phyloP scores from a whole-genome alignment of 345 rosid genomes.

The Pseudoturritis turrita region DNA sequence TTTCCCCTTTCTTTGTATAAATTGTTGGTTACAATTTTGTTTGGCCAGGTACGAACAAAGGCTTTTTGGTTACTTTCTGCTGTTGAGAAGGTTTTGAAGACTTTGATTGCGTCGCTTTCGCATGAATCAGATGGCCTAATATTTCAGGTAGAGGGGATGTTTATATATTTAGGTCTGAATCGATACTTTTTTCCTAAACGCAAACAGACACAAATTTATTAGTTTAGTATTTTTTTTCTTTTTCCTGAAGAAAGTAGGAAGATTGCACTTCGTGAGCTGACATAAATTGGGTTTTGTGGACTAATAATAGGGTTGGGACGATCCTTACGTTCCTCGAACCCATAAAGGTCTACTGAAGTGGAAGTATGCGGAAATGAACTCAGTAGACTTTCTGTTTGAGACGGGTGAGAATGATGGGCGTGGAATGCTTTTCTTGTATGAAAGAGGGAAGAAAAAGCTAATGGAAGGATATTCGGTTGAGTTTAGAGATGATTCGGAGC shows the following conservation, averaged over 20 bases:
- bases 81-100: conserved; percentile 74
- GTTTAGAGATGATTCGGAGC: conserved; percentile 71
- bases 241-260: not conserved
- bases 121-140: conserved; percentile 98
- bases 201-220: not conserved
- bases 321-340: conserved; percentile 90
- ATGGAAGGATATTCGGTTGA: conserved; percentile 70
- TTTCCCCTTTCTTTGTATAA: not conserved
- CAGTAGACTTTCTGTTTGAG: conserved; percentile 90
- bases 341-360: conserved; percentile 97
- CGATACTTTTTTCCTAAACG: not conserved
- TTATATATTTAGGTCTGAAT: not conserved
- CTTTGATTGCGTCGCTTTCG: conserved; percentile 72
- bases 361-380: conserved; percentile 94
- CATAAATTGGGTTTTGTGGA: not conserved
- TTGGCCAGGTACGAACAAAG: conserved; percentile 79
- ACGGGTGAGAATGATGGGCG: conserved; percentile 41
- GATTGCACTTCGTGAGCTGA: not conserved
- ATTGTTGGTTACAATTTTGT: not conserved
- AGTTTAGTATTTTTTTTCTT: not conserved
- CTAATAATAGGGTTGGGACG: conserved; percentile 88
- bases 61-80: conserved; percentile 88
- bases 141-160: conserved; percentile 60
- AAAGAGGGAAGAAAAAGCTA: conserved; percentile 73
- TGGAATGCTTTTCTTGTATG: conserved; percentile 48